Evolutionary conservation across 2,329 filamentous ascomycete species (phyloP), one percentile per base, ranked within the genome.

Genomic region (Arthrobotrys conoides): DNA sequence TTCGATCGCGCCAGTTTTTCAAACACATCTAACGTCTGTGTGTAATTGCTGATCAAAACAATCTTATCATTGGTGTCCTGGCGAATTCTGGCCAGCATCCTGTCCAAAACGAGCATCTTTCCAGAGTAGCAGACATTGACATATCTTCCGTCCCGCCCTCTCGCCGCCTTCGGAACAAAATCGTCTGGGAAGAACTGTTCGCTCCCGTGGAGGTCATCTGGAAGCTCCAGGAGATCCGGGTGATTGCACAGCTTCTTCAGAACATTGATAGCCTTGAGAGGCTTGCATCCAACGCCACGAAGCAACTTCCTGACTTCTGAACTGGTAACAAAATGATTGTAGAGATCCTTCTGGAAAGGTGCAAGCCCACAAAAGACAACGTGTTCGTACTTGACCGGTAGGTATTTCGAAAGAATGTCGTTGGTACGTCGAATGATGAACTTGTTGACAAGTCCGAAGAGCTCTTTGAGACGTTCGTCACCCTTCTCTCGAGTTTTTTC

Each of bases 181-280:
- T 97, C 95, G 1, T 92, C 91, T 0, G 96, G 96, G 83, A 91
- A 96, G 81, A 89, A 89, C 30, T 90, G 84, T 82, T 99, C 94
- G 75, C 92, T 94, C 3, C 96, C 96, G 0, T 95, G 94, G 33
- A 99, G 86, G 83, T 99, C 96, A 0, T 90, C 89, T 0, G 91
- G 87, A 0, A 98, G 87, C 79, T 94, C 92, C 38, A 99, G 89
- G 2, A 99, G 88, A 83, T 99, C 96, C 0, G 96, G 96, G 82
- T 99, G 96, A 82, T 99, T 99, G 87, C 96, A 99, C 14, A 99
- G 90, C 84, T 99, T 99, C 86, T 99, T 99, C 83, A 99, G 88
- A 81, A 99, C 91, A 55, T 93, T 94, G 84, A 99, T 99, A 6
- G 96, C 96, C 84, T 98, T 98, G 59, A 99, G 88, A 0, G 96